Conservation (phyloP, 345 rosid genomes). For the Arabidopsis arenosa region DNA sequence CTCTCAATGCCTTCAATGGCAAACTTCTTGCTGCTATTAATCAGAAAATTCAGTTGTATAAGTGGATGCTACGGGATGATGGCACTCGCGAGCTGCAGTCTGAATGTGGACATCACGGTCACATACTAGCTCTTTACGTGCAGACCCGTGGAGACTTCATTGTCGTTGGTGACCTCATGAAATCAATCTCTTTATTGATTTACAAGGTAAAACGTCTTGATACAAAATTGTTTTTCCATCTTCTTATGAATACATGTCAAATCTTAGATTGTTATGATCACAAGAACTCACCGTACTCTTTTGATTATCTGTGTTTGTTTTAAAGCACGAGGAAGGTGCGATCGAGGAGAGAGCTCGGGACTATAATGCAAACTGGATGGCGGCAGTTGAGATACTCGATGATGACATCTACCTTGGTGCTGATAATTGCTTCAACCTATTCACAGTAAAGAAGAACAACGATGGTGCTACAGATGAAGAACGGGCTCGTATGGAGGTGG, state of each 20-base stretch:
- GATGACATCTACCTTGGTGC: slow-evolving; percentile 87
- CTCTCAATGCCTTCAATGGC: slow-evolving; percentile 89
- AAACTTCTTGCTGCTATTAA: slow-evolving; percentile 91
- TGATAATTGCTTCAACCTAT: slow-evolving; percentile 79
- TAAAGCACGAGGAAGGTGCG: slow-evolving; percentile 89
- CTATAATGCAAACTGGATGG: slow-evolving; percentile 90
- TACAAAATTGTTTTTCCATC: slow-evolving; percentile 14
- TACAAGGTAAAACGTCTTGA: slow-evolving; percentile 66
- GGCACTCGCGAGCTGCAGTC: slow-evolving; percentile 83
- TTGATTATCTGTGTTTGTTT: slow-evolving; percentile 30
- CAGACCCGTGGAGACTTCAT: slow-evolving; percentile 97
- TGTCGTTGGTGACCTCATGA: slow-evolving; percentile 93
- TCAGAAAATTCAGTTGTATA: slow-evolving; percentile 89
- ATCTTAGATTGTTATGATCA: slow-evolving; percentile 4
- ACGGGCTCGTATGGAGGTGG: slow-evolving; percentile 81
- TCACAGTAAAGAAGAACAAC: slow-evolving; percentile 82
- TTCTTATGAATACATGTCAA: neutral
- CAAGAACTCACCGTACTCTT: neutral
- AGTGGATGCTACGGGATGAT: slow-evolving; percentile 95
- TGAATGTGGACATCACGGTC: slow-evolving; percentile 93
- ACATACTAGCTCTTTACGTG: slow-evolving; percentile 86
- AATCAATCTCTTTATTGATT: slow-evolving; percentile 85
- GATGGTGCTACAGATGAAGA: slow-evolving; percentile 93
- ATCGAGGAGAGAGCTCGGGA: slow-evolving; percentile 92
- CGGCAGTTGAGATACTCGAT: slow-evolving; percentile 91